Conservation (phyloP, 139 green algal genomes). For the Gonium pectorale region DNA sequence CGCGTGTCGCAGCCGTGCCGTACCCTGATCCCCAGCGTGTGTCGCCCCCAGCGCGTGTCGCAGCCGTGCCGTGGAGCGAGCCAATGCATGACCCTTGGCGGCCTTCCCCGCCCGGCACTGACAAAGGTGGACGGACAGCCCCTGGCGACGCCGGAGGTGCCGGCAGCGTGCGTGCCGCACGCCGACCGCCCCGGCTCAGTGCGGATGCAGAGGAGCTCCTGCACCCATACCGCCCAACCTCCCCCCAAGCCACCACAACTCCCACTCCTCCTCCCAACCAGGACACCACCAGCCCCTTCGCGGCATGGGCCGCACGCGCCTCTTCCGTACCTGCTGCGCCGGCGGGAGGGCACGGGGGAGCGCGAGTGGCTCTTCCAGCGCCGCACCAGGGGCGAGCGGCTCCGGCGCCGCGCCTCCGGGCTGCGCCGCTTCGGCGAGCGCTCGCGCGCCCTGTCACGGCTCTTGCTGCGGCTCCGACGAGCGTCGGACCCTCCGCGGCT, state of each 20-base stretch:
- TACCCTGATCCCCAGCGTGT: no score
- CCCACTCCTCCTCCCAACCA: neutral
- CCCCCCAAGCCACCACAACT: neutral
- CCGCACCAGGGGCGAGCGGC: neutral
- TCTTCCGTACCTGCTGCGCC: conserved; percentile 7
- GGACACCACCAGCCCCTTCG: no score
- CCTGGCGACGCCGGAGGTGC: no score
- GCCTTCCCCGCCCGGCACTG: no score
- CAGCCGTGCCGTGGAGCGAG: no score
- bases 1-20: no score
- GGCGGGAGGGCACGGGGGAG: neutral
- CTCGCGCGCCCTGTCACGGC: neutral
- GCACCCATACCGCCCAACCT: neutral
- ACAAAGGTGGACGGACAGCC: no score
- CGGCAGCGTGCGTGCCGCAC: no score
- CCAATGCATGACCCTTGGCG: no score
- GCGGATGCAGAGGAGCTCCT: no score
- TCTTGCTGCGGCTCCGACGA: neutral
- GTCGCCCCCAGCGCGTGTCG: no score
- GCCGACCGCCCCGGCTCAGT: no score
- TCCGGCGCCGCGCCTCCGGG: neutral
- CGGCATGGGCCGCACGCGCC: neutral
- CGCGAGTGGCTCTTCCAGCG: neutral
- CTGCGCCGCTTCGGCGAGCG: neutral
- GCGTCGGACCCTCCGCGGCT: neutral